Base-by-base conservation (phyloP, 345 rosid species). In the Lumnitzera littorea region DNA sequence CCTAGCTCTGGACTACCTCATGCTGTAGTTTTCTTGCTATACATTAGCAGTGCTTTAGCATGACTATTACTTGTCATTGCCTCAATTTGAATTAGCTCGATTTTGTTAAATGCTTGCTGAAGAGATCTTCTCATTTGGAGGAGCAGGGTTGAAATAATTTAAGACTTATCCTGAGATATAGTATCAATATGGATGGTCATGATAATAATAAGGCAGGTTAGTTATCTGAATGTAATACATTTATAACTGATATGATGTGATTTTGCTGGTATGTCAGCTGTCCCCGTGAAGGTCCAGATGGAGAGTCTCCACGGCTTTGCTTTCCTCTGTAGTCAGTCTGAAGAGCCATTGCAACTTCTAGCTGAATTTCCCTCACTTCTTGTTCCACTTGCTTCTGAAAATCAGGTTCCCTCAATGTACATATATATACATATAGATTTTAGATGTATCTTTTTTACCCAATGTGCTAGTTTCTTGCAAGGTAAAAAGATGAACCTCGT, bases 301-400 rank as follows among this genome's bases (percentile, higher is more conserved):
- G 92, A 90, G 78, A 79, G 87, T 73, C 96, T 94, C 57, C 83
- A 72, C 60, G 88, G 91, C 61, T 76, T 86, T 71, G 58, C 75
- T 17, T 78, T 77, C 70, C 91, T 94, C 52, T 90, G 96, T 78
- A 48, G 67, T 16, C 78, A 75, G 63, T 69, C 80, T 11, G 77
- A 82, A 64, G 85, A 86, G 76, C 67, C 68, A 53, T 58, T 67
- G 70, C 82, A 88, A 61, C 82, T 86, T 70, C 73, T 94, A 29
- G 81, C 80, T 52, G 84, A 81, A 73, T 80, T 78, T 69, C 94
- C 96, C 12, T 77, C 82, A 0, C 68, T 90, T 65, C 84, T 94
- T 77, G 82, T 94, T 71, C 90, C 97, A 29, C 74, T 94, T 51
- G 67, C 84, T 25, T 70, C 78, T 72, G 82, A 79, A 62, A 71